Evolutionary conservation across 129 eudicot species (phyloP).

Genomic region (Gnaphalium uliginosum): DNA sequence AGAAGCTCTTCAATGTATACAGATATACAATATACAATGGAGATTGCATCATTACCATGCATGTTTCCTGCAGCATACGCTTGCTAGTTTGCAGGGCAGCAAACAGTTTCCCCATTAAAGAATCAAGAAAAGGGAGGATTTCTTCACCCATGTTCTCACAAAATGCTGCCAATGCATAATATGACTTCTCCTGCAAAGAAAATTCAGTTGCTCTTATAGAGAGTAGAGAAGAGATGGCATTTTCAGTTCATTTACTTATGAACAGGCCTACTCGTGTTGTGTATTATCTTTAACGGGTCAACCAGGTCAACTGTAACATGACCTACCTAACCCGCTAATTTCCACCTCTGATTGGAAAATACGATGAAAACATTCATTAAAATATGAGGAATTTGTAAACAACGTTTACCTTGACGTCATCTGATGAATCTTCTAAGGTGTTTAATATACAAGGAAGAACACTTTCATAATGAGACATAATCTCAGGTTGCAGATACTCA

Average conservation of each 20-base stretch:
- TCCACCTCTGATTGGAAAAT: background rate
- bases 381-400: background rate
- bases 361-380: background rate
- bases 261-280: background rate
- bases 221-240: background rate
- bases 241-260: background rate
- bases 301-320: background rate
- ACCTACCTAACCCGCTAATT: background rate
- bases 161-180: slow-evolving; percentile 94
- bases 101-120: slow-evolving; percentile 79
- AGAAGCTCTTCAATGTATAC: slow-evolving; percentile 12
- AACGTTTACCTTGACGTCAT: slow-evolving; percentile 80
- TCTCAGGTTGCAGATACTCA: slow-evolving; percentile 97
- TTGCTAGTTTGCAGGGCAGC: slow-evolving; percentile 79
- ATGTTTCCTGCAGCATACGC: slow-evolving; percentile 90
- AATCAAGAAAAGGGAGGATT: slow-evolving; percentile 90
- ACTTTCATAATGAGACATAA: slow-evolving; percentile 76
- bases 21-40: background rate
- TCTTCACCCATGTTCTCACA: slow-evolving; percentile 99
- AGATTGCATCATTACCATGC: slow-evolving; percentile 68
- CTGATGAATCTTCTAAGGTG: slow-evolving; percentile 86
- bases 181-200: slow-evolving; percentile 81
- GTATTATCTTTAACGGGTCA: background rate
- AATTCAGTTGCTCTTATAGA: slow-evolving; percentile 1
- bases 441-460: slow-evolving; percentile 86